Evolutionary conservation across 2,329 filamentous ascomycete species (phyloP).

Genomic region (Aspergillus neoniger): DNA sequence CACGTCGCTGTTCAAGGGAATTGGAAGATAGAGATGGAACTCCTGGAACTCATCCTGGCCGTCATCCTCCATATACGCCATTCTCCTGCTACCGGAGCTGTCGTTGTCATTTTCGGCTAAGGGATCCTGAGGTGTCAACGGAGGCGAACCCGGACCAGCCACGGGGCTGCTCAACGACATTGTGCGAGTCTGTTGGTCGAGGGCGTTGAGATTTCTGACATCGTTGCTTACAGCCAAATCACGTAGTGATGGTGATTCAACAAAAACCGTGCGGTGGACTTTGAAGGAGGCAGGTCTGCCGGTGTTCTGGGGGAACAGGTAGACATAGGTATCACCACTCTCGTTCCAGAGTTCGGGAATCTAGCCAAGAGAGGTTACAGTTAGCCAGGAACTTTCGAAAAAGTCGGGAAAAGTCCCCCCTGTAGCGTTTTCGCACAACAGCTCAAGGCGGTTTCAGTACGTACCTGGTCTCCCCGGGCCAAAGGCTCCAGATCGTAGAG

Average conservation of each 20-base stretch:
- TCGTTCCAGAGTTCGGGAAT: conserved; percentile 64
- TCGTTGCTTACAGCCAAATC: conserved; percentile 55
- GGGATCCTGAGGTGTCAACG: conserved; percentile 34
- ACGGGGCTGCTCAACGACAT: conserved; percentile 35
- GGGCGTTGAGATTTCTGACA: conserved; percentile 43
- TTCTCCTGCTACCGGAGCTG: conserved; percentile 51
- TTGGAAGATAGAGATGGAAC: conserved; percentile 61
- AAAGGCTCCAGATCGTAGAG: conserved; percentile 57
- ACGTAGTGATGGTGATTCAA: conserved; percentile 58
- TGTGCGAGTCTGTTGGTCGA: conserved; percentile 32
- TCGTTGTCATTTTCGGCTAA: conserved; percentile 40
- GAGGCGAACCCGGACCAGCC: conserved; percentile 28
- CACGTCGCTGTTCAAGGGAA: conserved; percentile 56
- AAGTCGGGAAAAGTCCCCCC: too few species aligned
- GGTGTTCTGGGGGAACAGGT: conserved; percentile 61
- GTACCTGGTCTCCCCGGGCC: conserved; percentile 54
- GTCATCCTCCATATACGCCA: conserved; percentile 51
- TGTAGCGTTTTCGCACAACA: background rate
- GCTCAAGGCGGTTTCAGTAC: conserved; percentile 17
- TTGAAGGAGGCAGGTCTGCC: conserved; percentile 62
- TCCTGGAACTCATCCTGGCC: conserved; percentile 42
- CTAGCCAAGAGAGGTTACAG: conserved; percentile 30
- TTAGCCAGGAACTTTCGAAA: background rate
- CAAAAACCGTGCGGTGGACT: conserved; percentile 60
- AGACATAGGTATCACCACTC: conserved; percentile 63